Evolutionary conservation across 2,329 filamentous ascomycete genomes (phyloP), one percentile per base, ranked within the genome.

Genomic region (Ophiostoma quercus): DNA sequence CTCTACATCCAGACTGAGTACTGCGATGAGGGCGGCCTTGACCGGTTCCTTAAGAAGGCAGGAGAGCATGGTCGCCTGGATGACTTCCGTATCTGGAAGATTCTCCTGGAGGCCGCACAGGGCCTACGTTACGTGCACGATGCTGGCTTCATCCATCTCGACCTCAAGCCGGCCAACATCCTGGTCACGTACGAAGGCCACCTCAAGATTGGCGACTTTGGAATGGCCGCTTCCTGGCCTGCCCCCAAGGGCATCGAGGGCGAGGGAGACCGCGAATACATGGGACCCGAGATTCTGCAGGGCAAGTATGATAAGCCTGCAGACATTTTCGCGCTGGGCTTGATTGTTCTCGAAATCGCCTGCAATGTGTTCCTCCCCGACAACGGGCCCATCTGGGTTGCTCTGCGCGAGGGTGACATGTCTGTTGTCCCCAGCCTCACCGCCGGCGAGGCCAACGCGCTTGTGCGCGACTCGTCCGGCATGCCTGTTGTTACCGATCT

Each of bases 41-140:
- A 96, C 77, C 85, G 88, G 19, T 99, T 98, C 77, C 84, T 99
- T 39, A 85, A 87, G n/a, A 87, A 90, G 71, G 88, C 92, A 71
- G 95, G 95, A 32, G 85, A 90, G 72, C 92, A 91, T 77, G 94
- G 92, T 66, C 87, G 94, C 74, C 81, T 99, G 74, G 95, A 99
- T 79, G 95, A 98, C 78, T 99, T 99, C 80, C 88, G 95, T 72
- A 97, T 98, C 79, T 99, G 95, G 92, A 99, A 99, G 82, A 94
- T 98, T 71, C 82, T 98, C 75, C 86, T 97, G 60, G 95, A 99
- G 78, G 80, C 97, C 71, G 86, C 89, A 75, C 82, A 90, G 91
- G 95, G 95, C 51, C 79, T 99, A 72, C 90, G 92, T 78, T 90
- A 94, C 73, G 95, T 99, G 67, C 95, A 99, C 76, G 88, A 94